These are phyloP conservation scores for Laburnicola sp. DNA, from an alignment of 2,329 filamentous ascomycete species.

Conservation along the genomic window DNA sequence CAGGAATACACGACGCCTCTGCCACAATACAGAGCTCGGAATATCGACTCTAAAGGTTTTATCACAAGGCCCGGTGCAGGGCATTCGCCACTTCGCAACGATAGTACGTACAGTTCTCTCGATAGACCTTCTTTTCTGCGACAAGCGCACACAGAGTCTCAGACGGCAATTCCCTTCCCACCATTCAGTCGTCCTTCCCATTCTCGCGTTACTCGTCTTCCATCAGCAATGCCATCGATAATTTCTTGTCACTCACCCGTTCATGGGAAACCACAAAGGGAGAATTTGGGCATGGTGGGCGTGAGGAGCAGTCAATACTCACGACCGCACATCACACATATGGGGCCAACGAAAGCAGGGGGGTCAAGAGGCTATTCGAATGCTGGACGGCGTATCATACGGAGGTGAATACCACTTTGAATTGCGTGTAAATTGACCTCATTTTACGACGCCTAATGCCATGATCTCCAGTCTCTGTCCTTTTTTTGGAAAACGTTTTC, in stretches of 20 bases:
- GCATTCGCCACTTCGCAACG: slow-evolving; percentile 7
- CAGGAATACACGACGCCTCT: slow-evolving; percentile 2
- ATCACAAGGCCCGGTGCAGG: slow-evolving; percentile 15
- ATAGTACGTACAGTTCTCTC: slow-evolving; percentile 14
- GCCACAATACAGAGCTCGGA: slow-evolving; percentile 12
- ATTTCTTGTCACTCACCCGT: slow-evolving; percentile 14
- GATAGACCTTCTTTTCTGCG: slow-evolving; percentile 5
- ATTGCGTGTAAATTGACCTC: not conserved
- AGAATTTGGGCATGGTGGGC: slow-evolving; percentile 23
- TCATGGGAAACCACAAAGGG: slow-evolving; percentile 20
- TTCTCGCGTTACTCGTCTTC: slow-evolving; percentile 17
- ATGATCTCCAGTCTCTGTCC: not conserved
- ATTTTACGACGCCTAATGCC: not conserved
- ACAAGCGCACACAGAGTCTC: slow-evolving; percentile 7
- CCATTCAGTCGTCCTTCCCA: slow-evolving; percentile 10
- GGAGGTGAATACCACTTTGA: slow-evolving; percentile 16
- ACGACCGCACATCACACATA: slow-evolving; percentile 1
- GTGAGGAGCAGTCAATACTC: slow-evolving; percentile 28
- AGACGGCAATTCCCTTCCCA: slow-evolving; percentile 9
- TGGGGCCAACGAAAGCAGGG: slow-evolving; percentile 8
- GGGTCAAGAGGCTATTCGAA: slow-evolving; percentile 15
- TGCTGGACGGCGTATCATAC: slow-evolving; percentile 24
- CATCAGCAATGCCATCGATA: slow-evolving; percentile 23
- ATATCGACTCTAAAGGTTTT: slow-evolving; percentile 19
- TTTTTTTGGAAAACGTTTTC: not conserved